Conservation (phyloP, 108 stramenopile genomes). For the Fistulifera solaris region DNA sequence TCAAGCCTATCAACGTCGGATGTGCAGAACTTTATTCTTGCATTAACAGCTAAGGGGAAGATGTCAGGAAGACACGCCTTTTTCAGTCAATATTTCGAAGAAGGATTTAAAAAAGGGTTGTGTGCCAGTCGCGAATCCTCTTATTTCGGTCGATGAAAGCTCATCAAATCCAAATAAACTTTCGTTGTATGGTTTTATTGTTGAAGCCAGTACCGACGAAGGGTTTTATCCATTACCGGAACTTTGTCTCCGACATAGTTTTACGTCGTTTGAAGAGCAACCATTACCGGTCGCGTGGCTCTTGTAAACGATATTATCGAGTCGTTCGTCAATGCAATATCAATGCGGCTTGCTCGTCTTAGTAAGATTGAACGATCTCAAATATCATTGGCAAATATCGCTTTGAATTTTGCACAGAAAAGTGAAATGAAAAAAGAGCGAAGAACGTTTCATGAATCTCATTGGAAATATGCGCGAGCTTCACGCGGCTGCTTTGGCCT, state of each 20-base stretch:
- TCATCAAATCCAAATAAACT: too few species aligned
- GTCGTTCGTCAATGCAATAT: constrained; percentile 24
- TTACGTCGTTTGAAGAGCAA: constrained; percentile 27
- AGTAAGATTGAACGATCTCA: constrained; percentile 13
- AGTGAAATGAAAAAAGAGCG: not conserved
- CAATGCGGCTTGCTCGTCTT: constrained; percentile 12
- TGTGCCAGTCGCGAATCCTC: too few species aligned
- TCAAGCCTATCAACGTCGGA: too few species aligned
- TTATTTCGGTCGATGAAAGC: too few species aligned
- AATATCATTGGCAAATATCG: constrained; percentile 7
- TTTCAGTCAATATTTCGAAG: too few species aligned
- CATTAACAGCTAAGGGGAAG: too few species aligned
- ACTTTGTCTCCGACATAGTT: constrained; percentile 35
- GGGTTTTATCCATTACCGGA: constrained; percentile 9
- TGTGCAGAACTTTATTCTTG: too few species aligned
- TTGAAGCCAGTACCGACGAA: too few species aligned
- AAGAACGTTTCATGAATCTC: constrained; percentile 19
- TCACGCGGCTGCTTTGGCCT: constrained; percentile 1
- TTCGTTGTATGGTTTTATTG: too few species aligned
- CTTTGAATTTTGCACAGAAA: too few species aligned
- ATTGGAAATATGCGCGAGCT: not conserved
- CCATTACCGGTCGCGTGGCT: constrained; percentile 26
- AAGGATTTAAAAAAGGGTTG: too few species aligned
- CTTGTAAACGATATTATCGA: constrained; percentile 38
- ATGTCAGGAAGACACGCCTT: too few species aligned